Percentiles rank a stretch among this genome's conserved stretches.
phyloP scores from a whole-genome alignment of 192 early-diverging fungal genomes.

The Oehlia diaphana region DNA sequence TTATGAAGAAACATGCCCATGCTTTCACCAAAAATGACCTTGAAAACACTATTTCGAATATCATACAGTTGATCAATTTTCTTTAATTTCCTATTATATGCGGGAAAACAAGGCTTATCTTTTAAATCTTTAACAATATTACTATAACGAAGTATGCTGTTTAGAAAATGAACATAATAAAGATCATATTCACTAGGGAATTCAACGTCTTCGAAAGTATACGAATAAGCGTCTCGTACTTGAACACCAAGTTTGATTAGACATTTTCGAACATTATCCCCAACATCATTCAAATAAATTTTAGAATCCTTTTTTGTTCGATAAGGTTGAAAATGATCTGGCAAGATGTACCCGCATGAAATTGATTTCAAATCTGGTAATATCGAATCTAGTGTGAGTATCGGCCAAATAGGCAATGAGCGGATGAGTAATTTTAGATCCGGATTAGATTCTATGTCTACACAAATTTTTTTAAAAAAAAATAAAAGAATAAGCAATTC shows the following conservation, averaged over 20 bases:
- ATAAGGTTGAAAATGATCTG: background rate
- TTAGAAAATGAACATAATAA: background rate
- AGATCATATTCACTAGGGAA: background rate
- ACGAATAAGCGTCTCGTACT: background rate
- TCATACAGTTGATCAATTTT: background rate
- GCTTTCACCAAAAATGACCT: background rate
- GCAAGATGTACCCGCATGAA: background rate
- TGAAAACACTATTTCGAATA: background rate
- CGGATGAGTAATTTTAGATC: background rate
- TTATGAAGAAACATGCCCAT: background rate
- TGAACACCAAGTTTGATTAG: background rate
- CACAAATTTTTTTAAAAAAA: too few species aligned
- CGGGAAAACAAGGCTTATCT: background rate
- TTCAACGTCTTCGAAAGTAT: constrained; percentile 1
- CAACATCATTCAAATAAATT: background rate
- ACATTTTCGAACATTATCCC: too few species aligned
- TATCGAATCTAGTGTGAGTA: too few species aligned
- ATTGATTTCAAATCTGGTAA: background rate
- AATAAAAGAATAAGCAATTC: background rate
- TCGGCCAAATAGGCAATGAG: background rate
- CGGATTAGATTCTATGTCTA: too few species aligned
- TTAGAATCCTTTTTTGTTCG: background rate
- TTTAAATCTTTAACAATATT: background rate
- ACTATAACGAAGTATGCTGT: background rate
- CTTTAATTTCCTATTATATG: background rate